Conservation (phyloP, 1,284 basidiomycete genomes). For the Ceratobasidium sp. region DNA sequence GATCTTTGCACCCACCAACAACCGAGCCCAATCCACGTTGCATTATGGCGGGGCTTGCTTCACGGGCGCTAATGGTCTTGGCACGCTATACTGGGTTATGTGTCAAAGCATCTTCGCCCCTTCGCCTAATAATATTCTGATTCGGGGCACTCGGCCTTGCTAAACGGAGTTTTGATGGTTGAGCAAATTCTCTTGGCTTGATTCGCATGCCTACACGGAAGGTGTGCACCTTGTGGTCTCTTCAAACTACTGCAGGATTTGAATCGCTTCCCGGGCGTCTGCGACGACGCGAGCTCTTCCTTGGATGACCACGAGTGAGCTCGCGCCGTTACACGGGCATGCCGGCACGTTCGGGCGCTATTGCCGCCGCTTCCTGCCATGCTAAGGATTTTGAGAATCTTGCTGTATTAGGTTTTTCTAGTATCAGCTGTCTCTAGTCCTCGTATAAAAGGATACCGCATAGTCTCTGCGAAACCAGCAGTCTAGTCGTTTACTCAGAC, state of each 20-base stretch:
- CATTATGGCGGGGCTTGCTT: background rate
- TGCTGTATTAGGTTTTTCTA: background rate
- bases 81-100: background rate
- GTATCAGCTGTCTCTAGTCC: too few species aligned
- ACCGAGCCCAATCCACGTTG: background rate
- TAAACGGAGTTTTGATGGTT: background rate
- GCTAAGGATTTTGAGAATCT: conserved; percentile 18
- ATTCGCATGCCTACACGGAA: background rate
- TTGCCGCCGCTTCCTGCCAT: conserved; percentile 13
- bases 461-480: background rate
- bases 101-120: background rate
- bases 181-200: background rate
- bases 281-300: background rate
- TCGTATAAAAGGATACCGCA: conserved; percentile 2
- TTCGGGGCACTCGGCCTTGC: conserved; percentile 25
- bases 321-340: conserved; percentile 5
- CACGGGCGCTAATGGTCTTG: background rate
- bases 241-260: background rate
- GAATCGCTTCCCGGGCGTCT: background rate
- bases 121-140: background rate
- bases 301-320: background rate
- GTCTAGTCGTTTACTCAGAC: background rate
- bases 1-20: background rate
- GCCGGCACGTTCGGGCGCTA: conserved; percentile 13
- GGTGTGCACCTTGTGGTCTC: conserved; percentile 11